Percentiles rank a stretch among this genome's conserved stretches.
Evolutionary conservation across 495 filamentous ascomycete genomes (phyloP).

Genomic region (Trichocladium uniseriatum): DNA sequence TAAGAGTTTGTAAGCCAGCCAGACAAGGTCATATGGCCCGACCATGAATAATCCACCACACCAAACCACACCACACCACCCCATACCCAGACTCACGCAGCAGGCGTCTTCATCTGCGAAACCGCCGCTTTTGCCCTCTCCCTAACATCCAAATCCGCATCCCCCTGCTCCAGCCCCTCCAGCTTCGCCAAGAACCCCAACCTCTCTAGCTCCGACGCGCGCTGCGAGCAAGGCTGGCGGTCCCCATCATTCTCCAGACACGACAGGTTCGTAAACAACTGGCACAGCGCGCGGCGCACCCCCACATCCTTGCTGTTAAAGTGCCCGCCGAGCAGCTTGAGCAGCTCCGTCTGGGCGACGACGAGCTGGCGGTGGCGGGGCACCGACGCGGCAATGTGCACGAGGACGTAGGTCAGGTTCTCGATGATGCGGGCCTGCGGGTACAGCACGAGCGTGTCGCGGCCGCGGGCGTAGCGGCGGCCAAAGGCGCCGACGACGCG

Average conservation of each 20-base stretch:
- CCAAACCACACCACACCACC: background rate
- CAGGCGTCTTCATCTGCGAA: constrained; percentile 48
- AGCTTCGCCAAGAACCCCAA: constrained; percentile 63
- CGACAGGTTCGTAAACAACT: constrained; percentile 73
- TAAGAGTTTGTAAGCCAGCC: too few relatives aligned
- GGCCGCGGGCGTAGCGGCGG: constrained; percentile 15
- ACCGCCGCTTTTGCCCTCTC: constrained; percentile 74
- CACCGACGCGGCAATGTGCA: constrained; percentile 74
- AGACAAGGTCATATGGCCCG: too few relatives aligned
- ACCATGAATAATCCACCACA: too few relatives aligned
- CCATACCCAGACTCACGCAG: background rate
- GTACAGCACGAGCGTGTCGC: constrained; percentile 37
- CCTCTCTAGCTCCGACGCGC: constrained; percentile 57
- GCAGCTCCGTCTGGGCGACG: constrained; percentile 46
- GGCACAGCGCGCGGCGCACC: constrained; percentile 66
- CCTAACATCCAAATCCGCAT: constrained; percentile 72
- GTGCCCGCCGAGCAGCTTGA: constrained; percentile 59
- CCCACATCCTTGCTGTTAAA: constrained; percentile 60
- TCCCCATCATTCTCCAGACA: constrained; percentile 69
- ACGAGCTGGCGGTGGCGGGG: constrained; percentile 63
- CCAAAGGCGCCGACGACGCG: constrained; percentile 41
- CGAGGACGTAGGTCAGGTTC: constrained; percentile 64
- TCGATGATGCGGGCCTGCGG: constrained; percentile 65
- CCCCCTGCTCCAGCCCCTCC: constrained; percentile 49
- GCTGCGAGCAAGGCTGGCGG: constrained; percentile 46